Evolutionary conservation across 345 rosid species (phyloP).

Genomic region (Dimocarpus longan): DNA sequence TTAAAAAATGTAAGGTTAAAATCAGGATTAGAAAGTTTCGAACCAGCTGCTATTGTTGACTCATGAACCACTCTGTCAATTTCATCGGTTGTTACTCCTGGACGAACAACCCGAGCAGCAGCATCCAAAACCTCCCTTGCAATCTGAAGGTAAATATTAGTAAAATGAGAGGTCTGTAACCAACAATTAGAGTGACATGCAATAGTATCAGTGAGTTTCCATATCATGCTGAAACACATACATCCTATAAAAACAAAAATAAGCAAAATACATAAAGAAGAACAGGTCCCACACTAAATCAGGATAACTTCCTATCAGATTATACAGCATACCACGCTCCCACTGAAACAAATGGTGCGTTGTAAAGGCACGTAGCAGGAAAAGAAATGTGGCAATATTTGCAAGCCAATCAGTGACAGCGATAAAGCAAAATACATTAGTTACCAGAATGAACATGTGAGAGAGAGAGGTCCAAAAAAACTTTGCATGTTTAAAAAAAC

Average conservation of each 20-base stretch:
- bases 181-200: neutral
- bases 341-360: neutral
- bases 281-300: neutral
- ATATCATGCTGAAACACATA: neutral
- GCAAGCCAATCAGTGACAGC: neutral
- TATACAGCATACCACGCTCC: neutral
- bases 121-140: constrained; percentile 93
- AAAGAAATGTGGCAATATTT: neutral
- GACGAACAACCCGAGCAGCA: constrained; percentile 71
- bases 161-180: neutral
- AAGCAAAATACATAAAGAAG: neutral
- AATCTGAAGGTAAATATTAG: constrained; percentile 44
- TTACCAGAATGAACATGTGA: constrained; percentile 6
- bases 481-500: constrained; percentile 87
- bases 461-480: constrained; percentile 25
- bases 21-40: constrained; percentile 11
- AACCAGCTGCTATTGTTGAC: constrained; percentile 86
- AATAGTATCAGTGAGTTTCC: neutral
- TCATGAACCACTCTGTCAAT: constrained; percentile 93
- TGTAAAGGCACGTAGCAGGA: neutral
- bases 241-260: neutral
- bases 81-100: constrained; percentile 96
- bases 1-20: neutral
- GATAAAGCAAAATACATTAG: neutral
- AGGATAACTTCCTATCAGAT: neutral